phyloP scores from a whole-genome alignment of 257 asterid species.

The Salvia miltiorrhiza region DNA sequence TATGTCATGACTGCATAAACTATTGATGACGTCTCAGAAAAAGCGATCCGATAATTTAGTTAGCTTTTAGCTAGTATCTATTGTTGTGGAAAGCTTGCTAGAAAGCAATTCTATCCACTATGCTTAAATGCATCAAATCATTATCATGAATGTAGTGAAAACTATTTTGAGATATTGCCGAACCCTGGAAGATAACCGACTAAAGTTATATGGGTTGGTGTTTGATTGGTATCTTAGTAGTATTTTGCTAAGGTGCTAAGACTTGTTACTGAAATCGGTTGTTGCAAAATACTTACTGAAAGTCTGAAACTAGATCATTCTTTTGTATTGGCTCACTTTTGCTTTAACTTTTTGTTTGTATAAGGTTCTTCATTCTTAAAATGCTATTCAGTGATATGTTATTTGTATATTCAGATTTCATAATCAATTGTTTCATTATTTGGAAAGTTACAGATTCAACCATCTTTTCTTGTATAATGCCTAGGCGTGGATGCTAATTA shows the following conservation, averaged over 20 bases:
- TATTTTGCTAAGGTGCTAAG: not conserved
- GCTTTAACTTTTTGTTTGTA: not conserved
- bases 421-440: not conserved
- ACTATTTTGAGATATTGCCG: conserved; percentile 59
- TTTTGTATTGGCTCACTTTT: not conserved
- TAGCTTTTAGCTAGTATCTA: not conserved
- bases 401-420: not conserved
- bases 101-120: conserved; percentile 58
- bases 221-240: not conserved
- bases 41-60: not conserved
- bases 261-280: not conserved
- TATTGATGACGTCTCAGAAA: not conserved
- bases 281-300: not conserved
- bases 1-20: not conserved
- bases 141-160: conserved; percentile 57
- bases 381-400: not conserved
- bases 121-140: conserved; percentile 63
- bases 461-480: not conserved
- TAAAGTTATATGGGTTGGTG: conserved; percentile 31
- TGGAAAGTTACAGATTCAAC: not conserved
- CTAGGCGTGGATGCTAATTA: conserved; percentile 36
- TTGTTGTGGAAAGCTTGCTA: not conserved
- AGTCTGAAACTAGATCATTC: not conserved
- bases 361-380: not conserved
- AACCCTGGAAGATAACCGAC: conserved; percentile 37